These are phyloP conservation scores for Irpex sp. DNA, from an alignment of 1,284 basidiomycete genomes.

Conservation along the genomic window DNA sequence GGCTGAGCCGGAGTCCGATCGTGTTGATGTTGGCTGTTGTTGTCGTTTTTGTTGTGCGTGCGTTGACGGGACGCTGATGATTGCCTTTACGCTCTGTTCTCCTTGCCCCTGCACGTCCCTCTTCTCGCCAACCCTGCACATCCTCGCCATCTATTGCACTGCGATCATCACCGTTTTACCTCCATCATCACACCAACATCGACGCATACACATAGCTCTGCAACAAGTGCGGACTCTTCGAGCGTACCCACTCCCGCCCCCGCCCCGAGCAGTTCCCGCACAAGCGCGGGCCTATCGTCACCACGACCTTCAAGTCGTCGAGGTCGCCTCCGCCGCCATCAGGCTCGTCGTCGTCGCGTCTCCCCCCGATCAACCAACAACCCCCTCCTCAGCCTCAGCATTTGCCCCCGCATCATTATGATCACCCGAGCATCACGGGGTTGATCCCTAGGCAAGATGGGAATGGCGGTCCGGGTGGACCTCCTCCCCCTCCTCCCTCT, in stretches of 20 bases:
- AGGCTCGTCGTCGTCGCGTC: conserved; percentile 16
- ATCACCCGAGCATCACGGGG: conserved; percentile 47
- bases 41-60: too few species aligned
- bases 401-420: conserved; percentile 44
- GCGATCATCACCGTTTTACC: too few species aligned
- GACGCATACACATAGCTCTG: conserved; percentile 50
- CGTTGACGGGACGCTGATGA: too few species aligned
- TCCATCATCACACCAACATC: neutral
- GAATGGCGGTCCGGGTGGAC: neutral
- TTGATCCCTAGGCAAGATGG: conserved; percentile 26
- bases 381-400: conserved; percentile 19
- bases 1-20: neutral
- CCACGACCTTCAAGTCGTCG: conserved; percentile 28
- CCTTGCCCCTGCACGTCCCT: neutral
- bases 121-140: neutral
- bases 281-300: conserved; percentile 65
- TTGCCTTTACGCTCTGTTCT: neutral
- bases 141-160: neutral
- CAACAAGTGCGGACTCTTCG: conserved; percentile 83
- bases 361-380: conserved; percentile 35
- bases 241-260: conserved; percentile 76
- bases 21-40: neutral
- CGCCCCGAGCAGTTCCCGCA: conserved; percentile 79
- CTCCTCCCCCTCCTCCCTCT: neutral
- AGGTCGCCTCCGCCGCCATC: conserved; percentile 30